These are phyloP conservation scores for Miscanthus lutarioriparius DNA, from an alignment of 176 grass and related monocot genomes.

Conservation along the genomic window DNA sequence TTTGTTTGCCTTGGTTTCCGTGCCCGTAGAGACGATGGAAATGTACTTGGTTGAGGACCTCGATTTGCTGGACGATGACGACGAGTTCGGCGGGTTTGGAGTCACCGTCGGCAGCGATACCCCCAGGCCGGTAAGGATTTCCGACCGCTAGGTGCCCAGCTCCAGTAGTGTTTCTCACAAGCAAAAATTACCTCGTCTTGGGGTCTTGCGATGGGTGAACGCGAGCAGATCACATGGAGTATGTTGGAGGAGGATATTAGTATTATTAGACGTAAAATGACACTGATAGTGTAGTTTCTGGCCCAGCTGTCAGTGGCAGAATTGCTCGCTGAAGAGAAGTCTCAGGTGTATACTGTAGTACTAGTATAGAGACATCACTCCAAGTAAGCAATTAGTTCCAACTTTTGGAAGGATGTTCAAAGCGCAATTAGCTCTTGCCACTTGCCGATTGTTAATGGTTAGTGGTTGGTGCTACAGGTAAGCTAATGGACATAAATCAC, in stretches of 20 bases:
- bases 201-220: background rate
- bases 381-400: background rate
- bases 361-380: background rate
- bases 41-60: slow-evolving; percentile 14
- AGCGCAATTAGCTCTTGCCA: background rate
- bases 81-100: background rate
- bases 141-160: background rate
- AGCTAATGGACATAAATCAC: background rate
- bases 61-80: slow-evolving; percentile 9
- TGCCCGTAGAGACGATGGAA: background rate
- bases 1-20: background rate
- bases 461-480: background rate
- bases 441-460: background rate
- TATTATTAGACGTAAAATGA: background rate
- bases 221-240: background rate
- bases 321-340: background rate
- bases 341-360: background rate
- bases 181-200: too few species aligned
- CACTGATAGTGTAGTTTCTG: background rate
- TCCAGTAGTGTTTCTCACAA: background rate
- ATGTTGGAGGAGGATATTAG: background rate
- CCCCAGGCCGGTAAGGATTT: background rate
- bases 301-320: background rate
- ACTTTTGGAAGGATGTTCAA: background rate
- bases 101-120: background rate